Conservation (phyloP, 257 asterid species). For the Phtheirospermum japonicum region DNA sequence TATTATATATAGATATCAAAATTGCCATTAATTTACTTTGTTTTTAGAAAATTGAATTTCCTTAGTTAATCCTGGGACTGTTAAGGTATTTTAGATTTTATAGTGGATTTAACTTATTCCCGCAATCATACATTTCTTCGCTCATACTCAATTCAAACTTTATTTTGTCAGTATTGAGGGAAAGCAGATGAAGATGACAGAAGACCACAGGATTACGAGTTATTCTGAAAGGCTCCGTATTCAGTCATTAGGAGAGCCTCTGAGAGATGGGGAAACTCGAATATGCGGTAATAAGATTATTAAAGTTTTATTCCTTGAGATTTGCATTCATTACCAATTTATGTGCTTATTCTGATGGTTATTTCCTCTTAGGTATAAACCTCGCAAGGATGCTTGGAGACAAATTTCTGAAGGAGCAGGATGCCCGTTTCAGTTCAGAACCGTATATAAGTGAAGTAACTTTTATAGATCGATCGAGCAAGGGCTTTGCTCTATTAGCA, state of each 20-base stretch:
- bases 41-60: not conserved
- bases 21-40: conserved; percentile 3
- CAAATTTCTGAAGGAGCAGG: conserved; percentile 93
- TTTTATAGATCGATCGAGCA: conserved; percentile 48
- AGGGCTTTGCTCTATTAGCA: conserved; percentile 70
- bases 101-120: too few relatives aligned
- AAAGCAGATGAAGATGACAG: conserved; percentile 86
- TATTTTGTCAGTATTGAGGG: conserved; percentile 66
- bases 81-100: not conserved
- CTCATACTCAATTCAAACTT: conserved; percentile 17
- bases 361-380: conserved; percentile 61
- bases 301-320: conserved; percentile 6
- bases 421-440: conserved; percentile 81
- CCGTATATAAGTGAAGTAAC: conserved; percentile 78
- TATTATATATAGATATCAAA: not conserved
- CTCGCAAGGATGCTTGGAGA: conserved; percentile 98
- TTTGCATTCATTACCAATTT: conserved; percentile 20
- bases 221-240: conserved; percentile 77
- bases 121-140: too few relatives aligned
- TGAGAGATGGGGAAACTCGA: conserved; percentile 90
- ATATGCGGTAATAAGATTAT: conserved; percentile 62
- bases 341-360: not conserved
- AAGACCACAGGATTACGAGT: conserved; percentile 88
- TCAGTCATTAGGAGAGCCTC: conserved; percentile 72
- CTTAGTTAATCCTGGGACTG: not conserved